A percentile compares a stretch with the other conserved stretches of the same genome.
Conservation (phyloP, 2,329 filamentous ascomycete species). For the Phoma sp. region DNA sequence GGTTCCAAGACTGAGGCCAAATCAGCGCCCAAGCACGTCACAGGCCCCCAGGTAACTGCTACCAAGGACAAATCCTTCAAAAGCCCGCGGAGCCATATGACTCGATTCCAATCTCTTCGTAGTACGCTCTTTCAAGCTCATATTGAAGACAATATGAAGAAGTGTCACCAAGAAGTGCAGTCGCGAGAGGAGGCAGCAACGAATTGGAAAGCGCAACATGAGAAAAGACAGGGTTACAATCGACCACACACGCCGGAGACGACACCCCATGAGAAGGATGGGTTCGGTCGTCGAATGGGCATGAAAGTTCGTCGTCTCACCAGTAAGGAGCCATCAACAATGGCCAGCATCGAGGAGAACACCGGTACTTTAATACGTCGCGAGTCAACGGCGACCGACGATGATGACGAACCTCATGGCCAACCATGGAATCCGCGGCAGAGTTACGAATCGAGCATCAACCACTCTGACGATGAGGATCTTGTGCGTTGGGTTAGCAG, state of each 20-base stretch:
- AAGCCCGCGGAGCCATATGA: slow-evolving; percentile 34
- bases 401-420: slow-evolving; percentile 19
- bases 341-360: slow-evolving; percentile 34
- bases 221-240: slow-evolving; percentile 34
- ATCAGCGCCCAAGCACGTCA: slow-evolving; percentile 16
- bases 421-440: slow-evolving; percentile 12
- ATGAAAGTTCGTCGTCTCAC: slow-evolving; percentile 36
- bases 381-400: slow-evolving; percentile 33
- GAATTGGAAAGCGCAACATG: slow-evolving; percentile 38
- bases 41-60: slow-evolving; percentile 6
- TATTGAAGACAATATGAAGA: slow-evolving; percentile 39
- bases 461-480: slow-evolving; percentile 41
- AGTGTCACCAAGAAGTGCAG: slow-evolving; percentile 25
- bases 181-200: slow-evolving; percentile 27
- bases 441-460: slow-evolving; percentile 32
- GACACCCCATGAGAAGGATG: slow-evolving; percentile 19
- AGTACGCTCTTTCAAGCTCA: slow-evolving; percentile 41
- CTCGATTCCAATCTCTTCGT: slow-evolving; percentile 44
- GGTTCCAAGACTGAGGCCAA: slow-evolving; percentile 19
- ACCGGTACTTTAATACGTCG: slow-evolving; percentile 25
- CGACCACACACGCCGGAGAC: slow-evolving; percentile 35
- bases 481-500: slow-evolving; percentile 44
- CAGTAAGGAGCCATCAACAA: slow-evolving; percentile 34
- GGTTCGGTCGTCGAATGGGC: slow-evolving; percentile 33
- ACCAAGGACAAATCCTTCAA: slow-evolving; percentile 17